Evolutionary conservation across 2,329 filamentous ascomycete genomes (phyloP).

Genomic region (Sporothrix variecibatus): DNA sequence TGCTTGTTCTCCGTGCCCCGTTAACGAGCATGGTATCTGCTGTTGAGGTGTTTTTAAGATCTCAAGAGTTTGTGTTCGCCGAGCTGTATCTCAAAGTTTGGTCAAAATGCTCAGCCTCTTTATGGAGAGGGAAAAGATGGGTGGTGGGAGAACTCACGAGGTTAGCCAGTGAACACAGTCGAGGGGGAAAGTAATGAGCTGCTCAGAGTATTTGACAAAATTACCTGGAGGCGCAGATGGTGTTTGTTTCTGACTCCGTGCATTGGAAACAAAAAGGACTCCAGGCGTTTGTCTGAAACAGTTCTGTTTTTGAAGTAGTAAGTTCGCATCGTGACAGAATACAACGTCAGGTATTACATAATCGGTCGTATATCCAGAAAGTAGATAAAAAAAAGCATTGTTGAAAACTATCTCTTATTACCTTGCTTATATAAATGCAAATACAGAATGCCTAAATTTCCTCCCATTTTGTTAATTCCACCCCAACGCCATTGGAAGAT

Average conservation of each 20-base stretch:
- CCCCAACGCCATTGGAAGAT: neutral
- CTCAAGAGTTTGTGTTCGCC: neutral
- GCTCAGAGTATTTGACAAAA: neutral
- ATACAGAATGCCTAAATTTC: neutral
- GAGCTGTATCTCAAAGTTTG: neutral
- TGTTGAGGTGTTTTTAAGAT: neutral
- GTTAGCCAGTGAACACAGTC: too few species aligned
- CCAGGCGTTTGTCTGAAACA: neutral
- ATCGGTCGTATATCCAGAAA: neutral
- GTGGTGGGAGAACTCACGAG: too few species aligned
- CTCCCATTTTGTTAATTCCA: neutral
- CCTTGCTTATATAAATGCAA: neutral
- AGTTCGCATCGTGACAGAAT: neutral
- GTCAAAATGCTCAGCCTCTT: neutral
- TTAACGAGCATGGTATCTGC: neutral
- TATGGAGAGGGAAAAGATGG: neutral
- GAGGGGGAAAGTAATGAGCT: neutral
- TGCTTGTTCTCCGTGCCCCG: neutral
- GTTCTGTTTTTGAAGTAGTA: neutral
- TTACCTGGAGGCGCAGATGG: neutral
- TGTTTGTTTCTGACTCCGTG: constrained; percentile 2
- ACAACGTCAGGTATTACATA: neutral
- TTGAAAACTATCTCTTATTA: neutral
- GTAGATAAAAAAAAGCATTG: neutral
- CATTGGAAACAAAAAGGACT: neutral